These are phyloP conservation scores for Kodamaea ohmeri DNA, from an alignment of 1,139 yeast genomes.

Conservation along the genomic window DNA sequence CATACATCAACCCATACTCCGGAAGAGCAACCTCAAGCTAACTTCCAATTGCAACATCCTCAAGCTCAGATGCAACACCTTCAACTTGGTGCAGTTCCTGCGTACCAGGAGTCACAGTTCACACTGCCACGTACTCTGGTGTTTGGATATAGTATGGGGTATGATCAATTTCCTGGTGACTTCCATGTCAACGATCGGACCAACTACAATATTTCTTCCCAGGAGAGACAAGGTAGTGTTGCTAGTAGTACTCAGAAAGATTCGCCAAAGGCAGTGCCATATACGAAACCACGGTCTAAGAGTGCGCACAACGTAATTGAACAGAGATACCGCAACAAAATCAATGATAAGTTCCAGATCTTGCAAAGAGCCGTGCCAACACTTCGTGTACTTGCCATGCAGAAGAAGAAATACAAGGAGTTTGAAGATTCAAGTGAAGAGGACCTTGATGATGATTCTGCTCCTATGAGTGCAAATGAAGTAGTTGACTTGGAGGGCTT, in stretches of 20 bases:
- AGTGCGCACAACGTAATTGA: slow-evolving; percentile 47
- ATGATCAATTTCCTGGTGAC: slow-evolving; percentile 4
- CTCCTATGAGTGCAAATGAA: slow-evolving; percentile 15
- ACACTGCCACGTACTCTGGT: slow-evolving; percentile 4
- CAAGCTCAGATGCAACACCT: not conserved
- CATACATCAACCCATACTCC: not conserved
- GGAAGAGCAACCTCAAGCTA: not conserved
- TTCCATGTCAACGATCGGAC: not conserved
- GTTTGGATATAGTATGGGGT: slow-evolving; percentile 5
- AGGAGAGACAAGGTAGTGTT: slow-evolving; percentile 2
- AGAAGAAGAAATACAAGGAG: slow-evolving; percentile 13
- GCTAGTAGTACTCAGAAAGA: slow-evolving; percentile 1
- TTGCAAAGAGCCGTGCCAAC: slow-evolving; percentile 45
- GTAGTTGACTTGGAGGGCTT: slow-evolving; percentile 39
- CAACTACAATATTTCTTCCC: slow-evolving; percentile 6
- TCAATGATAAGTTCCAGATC: slow-evolving; percentile 43
- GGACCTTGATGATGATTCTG: slow-evolving; percentile 11
- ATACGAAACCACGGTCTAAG: slow-evolving; percentile 21
- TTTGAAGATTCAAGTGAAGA: slow-evolving; percentile 20
- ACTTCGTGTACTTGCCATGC: slow-evolving; percentile 30
- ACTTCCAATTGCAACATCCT: not conserved
- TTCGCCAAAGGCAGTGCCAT: not conserved
- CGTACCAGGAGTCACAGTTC: not conserved
- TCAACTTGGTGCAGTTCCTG: not conserved
- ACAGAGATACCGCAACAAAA: slow-evolving; percentile 45